These are phyloP conservation scores for Citropsis articulata DNA, from an alignment of 345 rosid species.

Conservation along the genomic window DNA sequence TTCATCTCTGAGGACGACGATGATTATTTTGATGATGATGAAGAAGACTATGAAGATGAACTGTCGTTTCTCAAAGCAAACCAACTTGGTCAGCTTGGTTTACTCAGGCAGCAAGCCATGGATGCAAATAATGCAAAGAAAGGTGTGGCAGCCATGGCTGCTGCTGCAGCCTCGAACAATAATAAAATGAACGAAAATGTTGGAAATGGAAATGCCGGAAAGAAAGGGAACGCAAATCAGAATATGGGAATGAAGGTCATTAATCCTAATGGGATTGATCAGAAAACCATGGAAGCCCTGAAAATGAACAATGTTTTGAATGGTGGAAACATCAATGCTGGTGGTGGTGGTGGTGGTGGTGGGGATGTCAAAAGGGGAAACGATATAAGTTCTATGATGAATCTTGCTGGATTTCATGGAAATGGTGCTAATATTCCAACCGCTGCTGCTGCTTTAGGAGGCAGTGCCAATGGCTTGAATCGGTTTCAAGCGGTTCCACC, in stretches of 20 bases:
- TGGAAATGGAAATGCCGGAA: constrained; percentile 37
- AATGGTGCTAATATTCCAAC: constrained; percentile 16
- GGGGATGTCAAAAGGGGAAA: constrained; percentile 34
- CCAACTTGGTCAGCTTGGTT: constrained; percentile 24
- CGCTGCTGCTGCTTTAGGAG: constrained; percentile 23
- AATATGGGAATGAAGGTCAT: constrained; percentile 29
- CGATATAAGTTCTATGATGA: constrained; percentile 50
- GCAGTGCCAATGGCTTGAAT: constrained; percentile 32
- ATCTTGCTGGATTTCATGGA: constrained; percentile 43
- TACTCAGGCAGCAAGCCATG: constrained; percentile 39
- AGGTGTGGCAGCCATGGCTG: constrained; percentile 26
- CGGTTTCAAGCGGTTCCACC: constrained; percentile 26
- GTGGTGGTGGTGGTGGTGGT: not conserved
- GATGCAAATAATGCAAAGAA: constrained; percentile 24
- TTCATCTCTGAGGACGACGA: constrained; percentile 45
- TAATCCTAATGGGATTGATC: constrained; percentile 40
- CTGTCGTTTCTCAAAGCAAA: constrained; percentile 31
- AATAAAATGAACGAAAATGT: constrained; percentile 33
- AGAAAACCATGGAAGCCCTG: constrained; percentile 47
- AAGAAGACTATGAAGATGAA: constrained; percentile 40
- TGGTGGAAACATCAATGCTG: constrained; percentile 23
- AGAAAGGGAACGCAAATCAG: constrained; percentile 59
- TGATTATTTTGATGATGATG: constrained; percentile 37
- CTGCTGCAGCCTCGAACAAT: constrained; percentile 13
- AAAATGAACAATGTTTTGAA: constrained; percentile 42